Evolutionary conservation across 177 flowering plant genomes (phyloP).

Genomic region (Tripterygium wilfordii): DNA sequence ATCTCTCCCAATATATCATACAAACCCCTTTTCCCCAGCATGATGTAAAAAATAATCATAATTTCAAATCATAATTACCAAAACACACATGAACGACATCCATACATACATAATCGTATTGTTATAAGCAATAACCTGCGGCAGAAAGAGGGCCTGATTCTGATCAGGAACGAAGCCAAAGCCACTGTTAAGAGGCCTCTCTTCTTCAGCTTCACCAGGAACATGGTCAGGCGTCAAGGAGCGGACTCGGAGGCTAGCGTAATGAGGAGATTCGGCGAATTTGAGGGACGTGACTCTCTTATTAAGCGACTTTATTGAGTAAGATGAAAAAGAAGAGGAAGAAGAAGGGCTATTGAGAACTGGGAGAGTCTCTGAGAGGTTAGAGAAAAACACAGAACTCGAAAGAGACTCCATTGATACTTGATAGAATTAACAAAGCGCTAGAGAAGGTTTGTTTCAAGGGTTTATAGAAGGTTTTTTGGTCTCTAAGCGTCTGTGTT

Average conservation of each 20-base stretch:
- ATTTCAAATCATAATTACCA: background rate
- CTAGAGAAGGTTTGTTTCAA: too few relatives aligned
- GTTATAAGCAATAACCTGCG: constrained; percentile 16
- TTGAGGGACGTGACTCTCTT: constrained; percentile 24
- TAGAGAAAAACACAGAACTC: constrained; percentile 26
- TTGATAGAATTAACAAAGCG: too few relatives aligned
- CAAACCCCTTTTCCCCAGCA: background rate
- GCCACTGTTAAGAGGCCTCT: constrained; percentile 18
- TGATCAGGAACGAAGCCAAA: constrained; percentile 23
- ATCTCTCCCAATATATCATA: background rate
- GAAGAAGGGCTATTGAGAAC: constrained; percentile 12
- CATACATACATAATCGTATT: background rate
- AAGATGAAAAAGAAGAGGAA: constrained; percentile 7
- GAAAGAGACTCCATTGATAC: constrained; percentile 57
- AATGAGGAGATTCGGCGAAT: constrained; percentile 13
- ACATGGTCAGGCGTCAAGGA: constrained; percentile 26
- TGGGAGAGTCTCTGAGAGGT: constrained; percentile 19
- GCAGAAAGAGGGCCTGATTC: constrained; percentile 21
- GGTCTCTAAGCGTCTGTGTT: too few relatives aligned
- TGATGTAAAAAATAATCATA: background rate
- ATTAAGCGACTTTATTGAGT: constrained; percentile 8
- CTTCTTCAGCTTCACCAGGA: constrained; percentile 26
- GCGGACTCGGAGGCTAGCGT: constrained; percentile 11
- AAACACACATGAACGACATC: background rate
- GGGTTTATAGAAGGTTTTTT: too few relatives aligned